A percentile compares a stretch with the other conserved stretches of the same genome.
phyloP scores from a whole-genome alignment of 108 stramenopile species.

The Stephanodiscus minutulus region DNA sequence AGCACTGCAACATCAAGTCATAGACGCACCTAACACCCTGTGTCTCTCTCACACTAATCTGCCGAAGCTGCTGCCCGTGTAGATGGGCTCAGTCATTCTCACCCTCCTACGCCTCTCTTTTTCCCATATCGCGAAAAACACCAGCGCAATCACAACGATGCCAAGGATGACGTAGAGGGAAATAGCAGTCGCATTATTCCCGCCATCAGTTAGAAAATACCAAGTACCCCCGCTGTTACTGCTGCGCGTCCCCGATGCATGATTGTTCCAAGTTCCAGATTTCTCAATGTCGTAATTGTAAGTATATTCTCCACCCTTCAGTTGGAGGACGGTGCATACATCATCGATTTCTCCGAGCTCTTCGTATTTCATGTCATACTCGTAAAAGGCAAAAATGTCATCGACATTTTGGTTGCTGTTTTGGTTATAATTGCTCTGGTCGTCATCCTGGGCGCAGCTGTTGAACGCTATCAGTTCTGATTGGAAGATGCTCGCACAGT shows the following conservation, averaged over 20 bases:
- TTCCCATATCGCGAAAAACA: slow-evolving; percentile 1
- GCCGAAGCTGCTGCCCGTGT: slow-evolving; percentile 19
- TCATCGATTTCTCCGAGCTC: slow-evolving; percentile 24
- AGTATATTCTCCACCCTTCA: slow-evolving; percentile 22
- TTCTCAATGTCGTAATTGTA: slow-evolving; percentile 34
- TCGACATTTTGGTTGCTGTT: slow-evolving; percentile 14
- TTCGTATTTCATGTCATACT: slow-evolving; percentile 32
- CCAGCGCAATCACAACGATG: slow-evolving; percentile 1
- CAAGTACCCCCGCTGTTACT: neutral
- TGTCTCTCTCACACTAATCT: slow-evolving; percentile 1
- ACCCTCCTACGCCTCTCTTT: slow-evolving; percentile 9
- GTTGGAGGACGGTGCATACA: slow-evolving; percentile 34
- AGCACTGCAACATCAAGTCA: too few relatives aligned
- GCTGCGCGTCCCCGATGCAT: slow-evolving; percentile 6
- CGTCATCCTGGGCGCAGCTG: slow-evolving; percentile 23
- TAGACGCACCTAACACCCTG: too few relatives aligned
- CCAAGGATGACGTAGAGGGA: slow-evolving; percentile 15
- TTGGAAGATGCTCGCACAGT: slow-evolving; percentile 31
- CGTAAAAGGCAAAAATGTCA: slow-evolving; percentile 28
- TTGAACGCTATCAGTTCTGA: slow-evolving; percentile 29
- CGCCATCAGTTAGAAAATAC: neutral
- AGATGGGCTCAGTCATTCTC: slow-evolving; percentile 20
- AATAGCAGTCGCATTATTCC: neutral
- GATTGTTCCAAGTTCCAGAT: slow-evolving; percentile 33
- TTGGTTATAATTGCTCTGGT: neutral